Evolutionary conservation across 306 rosid genomes (phyloP), one percentile per base, ranked within the genome.

Genomic region (Ziziphus jujuba): DNA sequence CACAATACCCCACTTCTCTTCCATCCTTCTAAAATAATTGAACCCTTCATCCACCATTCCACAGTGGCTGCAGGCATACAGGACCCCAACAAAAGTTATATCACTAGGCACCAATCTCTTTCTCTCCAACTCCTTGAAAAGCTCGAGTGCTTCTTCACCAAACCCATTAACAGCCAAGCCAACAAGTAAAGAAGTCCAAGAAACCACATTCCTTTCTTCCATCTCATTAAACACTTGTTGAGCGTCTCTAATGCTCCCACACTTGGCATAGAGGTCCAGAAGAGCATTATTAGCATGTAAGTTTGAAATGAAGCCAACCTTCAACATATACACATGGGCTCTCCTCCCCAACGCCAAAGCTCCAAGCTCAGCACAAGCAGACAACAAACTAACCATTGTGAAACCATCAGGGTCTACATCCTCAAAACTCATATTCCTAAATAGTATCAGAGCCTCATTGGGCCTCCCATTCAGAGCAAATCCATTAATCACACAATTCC

Each of bases 41-140:
- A 81, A 77, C 38, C 82, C 85, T 73, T 77, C 75, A 17, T 81
- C 72, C 11, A 81, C 80, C 74, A 77, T 64, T 56, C 85, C 80
- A 9, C 85, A 77, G 22, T 81, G 85, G 57, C 82, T 77, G 51
- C 82, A 81, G 19, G 85, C 85, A 61, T 81, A 81, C 61, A 81
- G 62, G 48, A 81, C 80, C 22, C 85, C 85, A 35, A 81, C 85
- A 66, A 77, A 77, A 10, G 85, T 77, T 22, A 77, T 70, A 69
- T 70, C 80, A 20, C 74, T 65, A 25, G 85, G 85, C 34, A 45
- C 70, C 63, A 81, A 34, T 9, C 80, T 74, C 64, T 77, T 58
- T 43, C 60, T 36, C 15, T 56, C 78, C 63, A 77, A 59, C 51
- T 65, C 75, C 67, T 64, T 38, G 25, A 81, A 81, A 48, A 55